Conservation (phyloP, 108 stramenopile genomes). For the Skeletonema tropicum region DNA sequence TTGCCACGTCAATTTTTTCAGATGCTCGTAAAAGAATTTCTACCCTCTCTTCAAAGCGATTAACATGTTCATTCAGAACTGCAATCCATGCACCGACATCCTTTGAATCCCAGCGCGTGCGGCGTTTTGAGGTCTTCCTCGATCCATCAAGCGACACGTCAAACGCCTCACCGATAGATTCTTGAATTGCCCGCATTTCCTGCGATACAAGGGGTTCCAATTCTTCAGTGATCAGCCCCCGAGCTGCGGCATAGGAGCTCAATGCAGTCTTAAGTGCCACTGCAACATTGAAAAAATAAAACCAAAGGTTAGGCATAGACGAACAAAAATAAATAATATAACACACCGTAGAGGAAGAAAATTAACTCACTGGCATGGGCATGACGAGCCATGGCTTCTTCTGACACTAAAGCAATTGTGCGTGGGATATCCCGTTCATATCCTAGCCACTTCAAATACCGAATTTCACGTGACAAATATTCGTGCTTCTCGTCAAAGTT, state of each 20-base stretch:
- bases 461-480: constrained; percentile 93
- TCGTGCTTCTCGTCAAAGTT: constrained; percentile 96
- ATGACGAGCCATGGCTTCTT: constrained; percentile 75
- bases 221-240: constrained; percentile 69
- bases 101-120: constrained; percentile 82
- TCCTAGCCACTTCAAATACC: constrained; percentile 94
- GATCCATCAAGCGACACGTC: constrained; percentile 71
- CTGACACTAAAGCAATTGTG: constrained; percentile 65
- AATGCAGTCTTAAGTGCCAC: constrained; percentile 92
- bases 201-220: constrained; percentile 81
- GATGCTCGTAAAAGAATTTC: constrained; percentile 77
- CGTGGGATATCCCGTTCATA: constrained; percentile 85
- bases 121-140: constrained; percentile 65
- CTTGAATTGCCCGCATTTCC: constrained; percentile 75
- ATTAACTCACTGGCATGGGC: constrained; percentile 63
- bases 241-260: constrained; percentile 79
- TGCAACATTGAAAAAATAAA: constrained; percentile 48
- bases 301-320: constrained; percentile 40
- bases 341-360: neutral
- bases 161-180: constrained; percentile 79
- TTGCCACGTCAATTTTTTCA: constrained; percentile 66
- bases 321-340: constrained; percentile 44
- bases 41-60: constrained; percentile 82
- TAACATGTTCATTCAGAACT: constrained; percentile 83
- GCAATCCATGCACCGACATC: constrained; percentile 87